Evolutionary conservation across 257 asterid species (phyloP), one percentile per base, ranked within the genome.

Genomic region (Haberlea rhodopensis): DNA sequence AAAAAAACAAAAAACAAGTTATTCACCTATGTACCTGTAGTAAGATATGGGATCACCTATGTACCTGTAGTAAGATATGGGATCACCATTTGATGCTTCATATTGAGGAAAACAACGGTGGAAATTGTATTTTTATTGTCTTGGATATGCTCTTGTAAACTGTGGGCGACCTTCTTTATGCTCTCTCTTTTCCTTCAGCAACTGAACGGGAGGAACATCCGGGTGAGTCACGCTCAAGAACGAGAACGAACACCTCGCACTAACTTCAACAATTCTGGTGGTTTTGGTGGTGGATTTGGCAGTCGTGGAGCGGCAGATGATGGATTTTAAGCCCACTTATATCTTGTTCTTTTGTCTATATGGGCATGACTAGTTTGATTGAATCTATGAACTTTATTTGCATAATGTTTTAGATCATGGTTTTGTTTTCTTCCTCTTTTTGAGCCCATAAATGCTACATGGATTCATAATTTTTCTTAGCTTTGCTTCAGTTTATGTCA

Each of bases 171-270:
- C 52, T 11, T 27, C 34, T 18, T 8, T 10, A 21, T 34, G 31
- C 7, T 21, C 0, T 1, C 7, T 13, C 31, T 16, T 56, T 16
- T 8, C 4, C 4, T 63, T 53, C 65, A 88, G 96, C 73, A 69
- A 34, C 63, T 91, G 40, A 29, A 83, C 0, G 94, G 97, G n/a
- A 87, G 97, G 75, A 77, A 68, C 71, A 84, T 90, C 55, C 87
- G 88, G 1, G 96, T 88, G 27, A 82, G 84, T 51, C 27, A 15
- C 5, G 96, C 95, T 1, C 75, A 78, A 34, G 96, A 91, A 53
- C n/a, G n/a, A n/a, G n/a, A n/a, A n/a, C 81, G 85, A 69, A 55
- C 86, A 13, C 88, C 95, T 20, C 83, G 90, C 60, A 68, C 67
- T 16, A 79, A 64, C 79, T 81, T 52, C 32, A 22, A 45, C n/a